These are phyloP conservation scores for Aureobasidium vineae DNA, from an alignment of 2,329 filamentous ascomycete genomes.

Conservation along the genomic window DNA sequence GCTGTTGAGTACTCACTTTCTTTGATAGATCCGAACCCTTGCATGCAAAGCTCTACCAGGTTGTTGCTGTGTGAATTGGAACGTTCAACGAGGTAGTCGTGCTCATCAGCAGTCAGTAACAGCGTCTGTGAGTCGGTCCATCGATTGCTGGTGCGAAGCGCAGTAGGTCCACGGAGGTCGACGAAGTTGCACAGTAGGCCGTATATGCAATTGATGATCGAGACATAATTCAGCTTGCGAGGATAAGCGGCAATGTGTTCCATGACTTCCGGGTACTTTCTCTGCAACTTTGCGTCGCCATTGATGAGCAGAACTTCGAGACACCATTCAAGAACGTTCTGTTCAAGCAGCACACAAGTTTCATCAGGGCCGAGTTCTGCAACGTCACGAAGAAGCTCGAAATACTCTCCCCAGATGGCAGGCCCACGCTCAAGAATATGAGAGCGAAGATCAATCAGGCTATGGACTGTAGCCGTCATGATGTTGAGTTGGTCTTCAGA, in stretches of 20 bases:
- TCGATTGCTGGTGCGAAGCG: neutral
- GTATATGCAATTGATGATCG: slow-evolving; percentile 21
- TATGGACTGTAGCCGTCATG: neutral
- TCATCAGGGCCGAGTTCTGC: slow-evolving; percentile 28
- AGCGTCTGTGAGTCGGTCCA: neutral
- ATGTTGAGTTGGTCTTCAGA: neutral
- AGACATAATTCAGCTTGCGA: slow-evolving; percentile 4
- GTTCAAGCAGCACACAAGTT: slow-evolving; percentile 25
- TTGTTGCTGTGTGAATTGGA: neutral
- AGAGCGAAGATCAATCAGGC: slow-evolving; percentile 12
- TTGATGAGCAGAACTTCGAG: slow-evolving; percentile 27
- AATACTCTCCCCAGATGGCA: slow-evolving; percentile 29
- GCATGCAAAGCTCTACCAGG: neutral
- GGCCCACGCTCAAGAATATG: neutral
- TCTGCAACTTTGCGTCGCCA: neutral
- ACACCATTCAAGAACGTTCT: slow-evolving; percentile 27
- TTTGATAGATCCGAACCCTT: neutral
- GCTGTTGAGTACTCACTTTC: neutral
- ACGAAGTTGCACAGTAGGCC: slow-evolving; percentile 22
- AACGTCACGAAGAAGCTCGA: slow-evolving; percentile 27
- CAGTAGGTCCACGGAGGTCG: neutral
- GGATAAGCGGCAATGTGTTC: neutral
- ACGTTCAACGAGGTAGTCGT: neutral
- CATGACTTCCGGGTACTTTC: slow-evolving; percentile 7
- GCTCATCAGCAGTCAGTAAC: neutral